These are phyloP conservation scores for Rhizoclosmatium globosum DNA, from an alignment of 192 early-diverging fungal genomes.

Conservation along the genomic window DNA sequence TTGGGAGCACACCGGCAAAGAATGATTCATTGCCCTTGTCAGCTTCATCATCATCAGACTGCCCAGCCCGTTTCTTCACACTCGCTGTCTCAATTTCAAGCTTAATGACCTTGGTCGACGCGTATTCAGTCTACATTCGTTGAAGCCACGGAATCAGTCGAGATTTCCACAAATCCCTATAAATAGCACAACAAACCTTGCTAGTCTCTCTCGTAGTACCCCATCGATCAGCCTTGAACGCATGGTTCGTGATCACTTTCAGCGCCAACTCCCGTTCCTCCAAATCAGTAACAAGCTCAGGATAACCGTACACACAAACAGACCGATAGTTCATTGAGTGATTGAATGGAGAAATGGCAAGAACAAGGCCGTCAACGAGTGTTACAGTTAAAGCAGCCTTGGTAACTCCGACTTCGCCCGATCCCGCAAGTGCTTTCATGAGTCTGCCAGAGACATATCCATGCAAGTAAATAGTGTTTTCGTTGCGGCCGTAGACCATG, in stretches of 20 bases:
- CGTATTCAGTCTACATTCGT: constrained; percentile 1
- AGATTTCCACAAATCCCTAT: not conserved
- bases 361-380: constrained; percentile 53
- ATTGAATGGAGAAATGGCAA: constrained; percentile 59
- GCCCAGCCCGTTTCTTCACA: constrained; percentile 34
- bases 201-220: constrained; percentile 38
- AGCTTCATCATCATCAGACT: constrained; percentile 30
- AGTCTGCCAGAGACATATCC: constrained; percentile 37
- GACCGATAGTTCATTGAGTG: constrained; percentile 60
- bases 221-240: constrained; percentile 58
- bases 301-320: constrained; percentile 55
- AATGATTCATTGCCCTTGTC: constrained; percentile 17
- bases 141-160: not conserved
- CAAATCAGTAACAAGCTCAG: constrained; percentile 42
- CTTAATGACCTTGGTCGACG: constrained; percentile 31
- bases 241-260: constrained; percentile 55
- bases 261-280: constrained; percentile 54
- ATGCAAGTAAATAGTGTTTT: constrained; percentile 59
- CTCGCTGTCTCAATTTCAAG: constrained; percentile 41
- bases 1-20: constrained; percentile 41
- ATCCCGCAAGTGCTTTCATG: constrained; percentile 20
- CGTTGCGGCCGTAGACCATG: constrained; percentile 61
- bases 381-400: constrained; percentile 31
- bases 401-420: not conserved
- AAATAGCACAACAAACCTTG: not conserved